phyloP scores from a whole-genome alignment of 2,329 filamentous ascomycete species.

The Nemania abortiva region DNA sequence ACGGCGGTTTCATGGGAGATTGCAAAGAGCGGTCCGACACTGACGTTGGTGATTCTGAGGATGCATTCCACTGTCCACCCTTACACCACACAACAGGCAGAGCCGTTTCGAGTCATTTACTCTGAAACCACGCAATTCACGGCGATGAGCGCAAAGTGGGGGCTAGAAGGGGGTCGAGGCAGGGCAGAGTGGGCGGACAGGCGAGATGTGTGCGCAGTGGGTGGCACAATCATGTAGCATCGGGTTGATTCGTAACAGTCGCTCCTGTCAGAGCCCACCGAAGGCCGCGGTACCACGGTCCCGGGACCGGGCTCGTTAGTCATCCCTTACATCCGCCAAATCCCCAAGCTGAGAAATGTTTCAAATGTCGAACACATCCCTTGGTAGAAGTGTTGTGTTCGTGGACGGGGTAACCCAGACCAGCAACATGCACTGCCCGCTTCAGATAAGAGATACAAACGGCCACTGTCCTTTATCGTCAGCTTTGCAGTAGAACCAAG shows the following conservation, averaged over 20 bases:
- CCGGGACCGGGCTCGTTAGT: conserved; percentile 4
- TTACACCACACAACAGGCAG: not conserved
- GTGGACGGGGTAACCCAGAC: not conserved
- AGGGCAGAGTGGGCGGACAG: no score
- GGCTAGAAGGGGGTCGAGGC: not conserved
- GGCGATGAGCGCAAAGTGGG: not conserved
- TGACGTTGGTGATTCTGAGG: not conserved
- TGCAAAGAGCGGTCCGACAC: not conserved
- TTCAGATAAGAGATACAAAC: not conserved
- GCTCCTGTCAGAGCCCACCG: not conserved
- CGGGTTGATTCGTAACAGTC: not conserved
- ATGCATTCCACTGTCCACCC: not conserved
- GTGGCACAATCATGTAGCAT: conserved; percentile 1
- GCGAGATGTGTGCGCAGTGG: not conserved
- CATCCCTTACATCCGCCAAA: not conserved
- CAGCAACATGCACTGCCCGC: not conserved
- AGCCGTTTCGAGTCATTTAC: not conserved
- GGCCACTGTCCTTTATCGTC: not conserved
- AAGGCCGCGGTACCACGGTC: not conserved
- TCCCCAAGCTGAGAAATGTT: not conserved
- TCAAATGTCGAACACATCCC: conserved; percentile 7
- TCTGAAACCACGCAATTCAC: not conserved
- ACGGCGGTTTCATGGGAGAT: not conserved
- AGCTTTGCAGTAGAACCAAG: not conserved
- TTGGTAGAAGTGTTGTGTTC: conserved; percentile 8